These are phyloP conservation scores for Phlegmacium glaucopus DNA, from an alignment of 768 basidiomycete species.

Conservation along the genomic window DNA sequence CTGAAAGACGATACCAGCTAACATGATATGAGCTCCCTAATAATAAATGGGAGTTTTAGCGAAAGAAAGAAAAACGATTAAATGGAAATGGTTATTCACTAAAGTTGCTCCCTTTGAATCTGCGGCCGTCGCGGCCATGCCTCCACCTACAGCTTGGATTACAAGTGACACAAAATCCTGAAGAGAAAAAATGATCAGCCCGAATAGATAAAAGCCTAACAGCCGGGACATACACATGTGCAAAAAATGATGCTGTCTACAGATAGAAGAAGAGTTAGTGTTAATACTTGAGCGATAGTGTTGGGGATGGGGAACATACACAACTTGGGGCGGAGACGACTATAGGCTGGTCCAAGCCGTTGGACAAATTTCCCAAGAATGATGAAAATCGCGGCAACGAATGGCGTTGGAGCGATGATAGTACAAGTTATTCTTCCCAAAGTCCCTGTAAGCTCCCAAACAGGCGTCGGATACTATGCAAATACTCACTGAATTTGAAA, in stretches of 20 bases:
- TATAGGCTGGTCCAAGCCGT: constrained; percentile 42
- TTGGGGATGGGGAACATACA: no score
- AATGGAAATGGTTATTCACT: no score
- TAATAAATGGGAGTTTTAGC: constrained; percentile 3
- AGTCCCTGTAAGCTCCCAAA: no score
- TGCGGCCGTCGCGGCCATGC: constrained; percentile 40
- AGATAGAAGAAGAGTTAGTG: background rate
- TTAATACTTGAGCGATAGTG: background rate
- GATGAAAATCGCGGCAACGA: constrained; percentile 59
- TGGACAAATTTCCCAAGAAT: constrained; percentile 48
- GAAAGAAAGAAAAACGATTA: constrained; percentile 1
- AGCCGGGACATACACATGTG: constrained; percentile 24
- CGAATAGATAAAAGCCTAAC: background rate
- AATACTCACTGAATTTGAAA: constrained; percentile 20
- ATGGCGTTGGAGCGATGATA: constrained; percentile 54
- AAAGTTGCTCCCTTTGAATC: constrained; percentile 12
- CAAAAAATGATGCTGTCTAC: constrained; percentile 43
- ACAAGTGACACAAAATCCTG: constrained; percentile 49
- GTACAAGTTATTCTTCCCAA: constrained; percentile 41
- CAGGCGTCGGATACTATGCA: background rate
- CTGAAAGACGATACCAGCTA: constrained; percentile 50
- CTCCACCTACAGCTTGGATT: constrained; percentile 56
- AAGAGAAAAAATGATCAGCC: background rate
- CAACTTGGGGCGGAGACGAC: constrained; percentile 37
- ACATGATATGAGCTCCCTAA: constrained; percentile 49